Percentiles rank a stretch among this genome's conserved stretches.
Evolutionary conservation across 2,329 filamentous ascomycete species (phyloP).

Genomic region (Fragosphaeria purpurea): DNA sequence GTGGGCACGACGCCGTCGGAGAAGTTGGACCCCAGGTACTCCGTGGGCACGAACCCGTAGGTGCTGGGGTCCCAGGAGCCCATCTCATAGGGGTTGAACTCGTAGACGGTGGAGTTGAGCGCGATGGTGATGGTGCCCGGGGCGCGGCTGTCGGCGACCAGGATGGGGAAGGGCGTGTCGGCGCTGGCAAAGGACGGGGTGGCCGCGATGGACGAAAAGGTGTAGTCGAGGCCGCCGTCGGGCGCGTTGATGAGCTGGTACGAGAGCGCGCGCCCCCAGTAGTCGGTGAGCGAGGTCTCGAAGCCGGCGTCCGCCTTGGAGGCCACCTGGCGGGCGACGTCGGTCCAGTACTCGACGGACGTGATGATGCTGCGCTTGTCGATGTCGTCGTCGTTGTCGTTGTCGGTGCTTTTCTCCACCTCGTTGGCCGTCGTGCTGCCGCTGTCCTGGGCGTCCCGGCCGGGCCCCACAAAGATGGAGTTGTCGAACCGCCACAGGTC

Average conservation of each 20-base stretch:
- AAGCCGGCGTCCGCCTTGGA: constrained; percentile 54
- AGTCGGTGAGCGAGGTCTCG: constrained; percentile 69
- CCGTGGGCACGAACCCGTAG: constrained; percentile 48
- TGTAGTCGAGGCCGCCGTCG: constrained; percentile 65
- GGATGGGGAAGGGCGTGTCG: constrained; percentile 37
- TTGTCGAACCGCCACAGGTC: constrained; percentile 25
- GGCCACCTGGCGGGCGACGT: constrained; percentile 46
- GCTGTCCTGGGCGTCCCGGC: constrained; percentile 16
- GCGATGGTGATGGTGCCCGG: constrained; percentile 33
- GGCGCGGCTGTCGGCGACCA: constrained; percentile 38
- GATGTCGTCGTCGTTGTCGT: constrained; percentile 8
- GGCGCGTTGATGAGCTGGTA: constrained; percentile 74
- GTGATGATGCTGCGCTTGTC: constrained; percentile 15
- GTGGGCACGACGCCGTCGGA: constrained; percentile 42
- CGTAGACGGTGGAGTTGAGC: constrained; percentile 51
- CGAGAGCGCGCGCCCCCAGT: constrained; percentile 78
- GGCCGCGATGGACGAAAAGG: constrained; percentile 60
- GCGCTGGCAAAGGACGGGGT: constrained; percentile 31
- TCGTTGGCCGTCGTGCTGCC: constrained; percentile 1
- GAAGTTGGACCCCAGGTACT: constrained; percentile 52
- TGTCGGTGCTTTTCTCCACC: not conserved
- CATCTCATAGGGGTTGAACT: constrained; percentile 57
- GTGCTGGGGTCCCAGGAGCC: constrained; percentile 53
- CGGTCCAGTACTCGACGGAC: constrained; percentile 44
- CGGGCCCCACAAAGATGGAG: constrained; percentile 25